Evolutionary conservation across 129 eudicot genomes (phyloP).

Genomic region (Flaveria bidentis): DNA sequence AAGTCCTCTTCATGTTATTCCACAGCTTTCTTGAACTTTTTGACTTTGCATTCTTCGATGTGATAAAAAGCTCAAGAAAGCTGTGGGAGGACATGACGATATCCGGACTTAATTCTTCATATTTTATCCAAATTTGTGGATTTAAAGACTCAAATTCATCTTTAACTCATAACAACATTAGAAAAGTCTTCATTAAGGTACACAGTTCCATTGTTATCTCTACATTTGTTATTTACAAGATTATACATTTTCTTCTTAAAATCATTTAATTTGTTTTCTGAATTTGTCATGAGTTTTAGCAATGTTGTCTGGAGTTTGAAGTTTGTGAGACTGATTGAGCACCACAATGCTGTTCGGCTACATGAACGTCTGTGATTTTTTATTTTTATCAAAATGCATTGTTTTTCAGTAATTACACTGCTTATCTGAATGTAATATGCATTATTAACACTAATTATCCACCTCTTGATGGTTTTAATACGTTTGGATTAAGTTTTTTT

Average conservation of each 20-base stretch:
- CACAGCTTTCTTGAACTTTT: constrained; percentile 97
- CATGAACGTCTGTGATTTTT: too few relatives aligned
- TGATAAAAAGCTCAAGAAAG: constrained; percentile 47
- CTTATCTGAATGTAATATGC: background rate
- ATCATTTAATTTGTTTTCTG: background rate
- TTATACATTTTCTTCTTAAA: too few relatives aligned
- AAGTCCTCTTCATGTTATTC: constrained; percentile 65
- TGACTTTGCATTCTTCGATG: background rate
- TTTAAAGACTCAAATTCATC: too few relatives aligned
- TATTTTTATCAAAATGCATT: background rate
- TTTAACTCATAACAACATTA: too few relatives aligned
- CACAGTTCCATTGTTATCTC: too few relatives aligned
- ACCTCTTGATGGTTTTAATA: background rate
- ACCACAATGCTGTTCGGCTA: too few relatives aligned
- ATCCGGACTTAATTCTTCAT: constrained; percentile 30
- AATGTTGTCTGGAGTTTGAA: background rate
- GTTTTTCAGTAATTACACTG: background rate
- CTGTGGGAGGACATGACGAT: constrained; percentile 50
- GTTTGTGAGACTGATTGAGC: too few relatives aligned
- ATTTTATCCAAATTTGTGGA: background rate
- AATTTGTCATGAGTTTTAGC: background rate
- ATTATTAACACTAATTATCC: background rate
- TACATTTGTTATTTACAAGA: too few relatives aligned
- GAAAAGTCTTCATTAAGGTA: too few relatives aligned
- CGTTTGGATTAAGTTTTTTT: background rate